Evolutionary conservation across 257 asterid species (phyloP).

Genomic region (Nicotiana attenuata): DNA sequence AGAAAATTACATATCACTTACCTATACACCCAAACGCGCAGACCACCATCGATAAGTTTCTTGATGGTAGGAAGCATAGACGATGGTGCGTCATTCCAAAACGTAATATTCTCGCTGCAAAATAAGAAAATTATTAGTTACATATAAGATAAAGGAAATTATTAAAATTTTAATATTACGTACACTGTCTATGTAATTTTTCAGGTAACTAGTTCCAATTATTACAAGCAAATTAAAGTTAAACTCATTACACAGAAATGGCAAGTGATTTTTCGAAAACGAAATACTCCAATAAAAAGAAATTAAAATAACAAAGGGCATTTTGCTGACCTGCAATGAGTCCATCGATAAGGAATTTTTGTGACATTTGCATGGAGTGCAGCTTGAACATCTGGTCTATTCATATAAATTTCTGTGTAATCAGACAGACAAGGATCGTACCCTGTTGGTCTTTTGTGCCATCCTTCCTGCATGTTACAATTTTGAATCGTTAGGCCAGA

Average conservation of each 20-base stretch:
- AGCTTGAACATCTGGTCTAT: conserved; percentile 65
- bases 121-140: not conserved
- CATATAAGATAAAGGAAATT: not conserved
- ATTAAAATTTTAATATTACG: not conserved
- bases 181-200: no score
- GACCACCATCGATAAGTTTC: conserved; percentile 44
- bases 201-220: no score
- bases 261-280: not conserved
- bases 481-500: not conserved
- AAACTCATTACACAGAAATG: not conserved
- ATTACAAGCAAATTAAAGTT: no score
- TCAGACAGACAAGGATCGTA: conserved; percentile 66
- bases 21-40: conserved; percentile 79
- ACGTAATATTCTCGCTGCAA: conserved; percentile 45
- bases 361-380: conserved; percentile 87
- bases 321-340: conserved; percentile 61
- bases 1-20: conserved; percentile 2
- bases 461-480: conserved; percentile 26
- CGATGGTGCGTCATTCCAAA: conserved; percentile 45
- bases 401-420: conserved; percentile 47
- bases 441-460: conserved; percentile 44
- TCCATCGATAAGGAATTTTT: conserved; percentile 64
- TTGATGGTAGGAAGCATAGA: conserved; percentile 55
- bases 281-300: no score
- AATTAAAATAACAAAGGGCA: not conserved